Percentiles rank a stretch among this genome's conserved stretches.
Conservation (phyloP, 23 red algal species). For the Cyanidiococcus yangmingshanensis region DNA sequence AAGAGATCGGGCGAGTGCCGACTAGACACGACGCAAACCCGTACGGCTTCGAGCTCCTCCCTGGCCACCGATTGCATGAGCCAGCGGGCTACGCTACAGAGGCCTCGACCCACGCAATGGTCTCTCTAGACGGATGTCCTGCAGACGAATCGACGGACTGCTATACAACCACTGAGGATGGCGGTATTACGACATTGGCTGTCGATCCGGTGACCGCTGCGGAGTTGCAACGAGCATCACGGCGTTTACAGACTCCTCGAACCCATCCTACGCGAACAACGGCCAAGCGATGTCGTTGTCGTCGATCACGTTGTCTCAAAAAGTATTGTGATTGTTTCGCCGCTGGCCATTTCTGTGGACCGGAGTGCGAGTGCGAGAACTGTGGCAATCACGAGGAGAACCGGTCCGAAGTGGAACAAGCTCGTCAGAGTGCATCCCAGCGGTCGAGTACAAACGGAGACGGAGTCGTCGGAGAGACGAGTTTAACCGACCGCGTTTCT, state of each 20-base stretch:
- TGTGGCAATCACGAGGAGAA: constrained; percentile 61
- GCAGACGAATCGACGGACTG: not conserved
- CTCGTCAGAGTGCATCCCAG: constrained; percentile 26
- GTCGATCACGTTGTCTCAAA: constrained; percentile 71
- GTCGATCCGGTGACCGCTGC: not conserved
- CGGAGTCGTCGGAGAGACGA: constrained; percentile 58
- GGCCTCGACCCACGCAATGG: not conserved
- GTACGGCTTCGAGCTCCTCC: not conserved
- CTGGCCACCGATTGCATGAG: not conserved
- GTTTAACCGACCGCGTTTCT: not conserved
- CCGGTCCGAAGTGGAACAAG: constrained; percentile 28
- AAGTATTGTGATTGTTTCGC: constrained; percentile 96
- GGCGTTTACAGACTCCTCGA: not conserved
- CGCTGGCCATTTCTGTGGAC: constrained; percentile 43
- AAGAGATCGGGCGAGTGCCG: too few relatives aligned
- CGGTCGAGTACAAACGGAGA: constrained; percentile 61
- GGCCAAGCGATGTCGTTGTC: constrained; percentile 57
- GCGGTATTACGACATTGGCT: not conserved
- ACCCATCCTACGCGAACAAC: not conserved
- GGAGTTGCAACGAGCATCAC: constrained; percentile 5
- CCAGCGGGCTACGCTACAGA: not conserved
- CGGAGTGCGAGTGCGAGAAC: constrained; percentile 63
- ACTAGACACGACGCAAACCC: too few relatives aligned
- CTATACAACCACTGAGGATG: not conserved
- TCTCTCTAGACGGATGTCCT: not conserved